Conservation (phyloP, 2,329 filamentous ascomycete species). For the Penicillium vulpinum region DNA sequence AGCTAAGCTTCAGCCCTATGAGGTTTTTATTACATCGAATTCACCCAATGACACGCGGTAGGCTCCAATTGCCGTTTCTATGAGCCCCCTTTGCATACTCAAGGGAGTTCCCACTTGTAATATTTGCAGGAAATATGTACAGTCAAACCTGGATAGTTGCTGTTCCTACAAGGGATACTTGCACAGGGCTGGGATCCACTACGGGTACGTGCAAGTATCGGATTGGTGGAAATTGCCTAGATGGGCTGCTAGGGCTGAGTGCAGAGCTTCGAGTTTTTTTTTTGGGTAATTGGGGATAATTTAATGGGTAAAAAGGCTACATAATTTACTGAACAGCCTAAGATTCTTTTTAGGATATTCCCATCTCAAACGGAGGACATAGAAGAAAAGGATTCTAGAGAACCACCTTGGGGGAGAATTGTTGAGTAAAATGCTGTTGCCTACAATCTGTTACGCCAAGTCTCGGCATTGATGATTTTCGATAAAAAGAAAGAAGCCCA, state of each 20-base stretch:
- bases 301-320: not conserved
- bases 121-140: not conserved
- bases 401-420: not conserved
- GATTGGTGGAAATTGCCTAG: not conserved
- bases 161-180: not conserved
- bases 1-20: conserved; percentile 36
- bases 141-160: no score
- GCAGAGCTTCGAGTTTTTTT: not conserved
- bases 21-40: conserved; percentile 13
- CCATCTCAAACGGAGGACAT: not conserved
- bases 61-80: conserved; percentile 1
- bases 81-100: conserved; percentile 1
- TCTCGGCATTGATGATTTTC: not conserved
- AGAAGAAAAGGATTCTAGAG: not conserved
- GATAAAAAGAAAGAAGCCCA: not conserved
- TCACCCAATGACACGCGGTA: not conserved
- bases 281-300: no score
- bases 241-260: not conserved
- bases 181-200: not conserved
- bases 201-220: not conserved
- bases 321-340: not conserved
- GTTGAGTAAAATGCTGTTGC: conserved; percentile 21
- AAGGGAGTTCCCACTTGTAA: not conserved
- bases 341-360: not conserved
- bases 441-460: conserved; percentile 12